These are phyloP conservation scores for Geopyxis carbonaria DNA, from an alignment of 495 filamentous ascomycete genomes.

Conservation along the genomic window DNA sequence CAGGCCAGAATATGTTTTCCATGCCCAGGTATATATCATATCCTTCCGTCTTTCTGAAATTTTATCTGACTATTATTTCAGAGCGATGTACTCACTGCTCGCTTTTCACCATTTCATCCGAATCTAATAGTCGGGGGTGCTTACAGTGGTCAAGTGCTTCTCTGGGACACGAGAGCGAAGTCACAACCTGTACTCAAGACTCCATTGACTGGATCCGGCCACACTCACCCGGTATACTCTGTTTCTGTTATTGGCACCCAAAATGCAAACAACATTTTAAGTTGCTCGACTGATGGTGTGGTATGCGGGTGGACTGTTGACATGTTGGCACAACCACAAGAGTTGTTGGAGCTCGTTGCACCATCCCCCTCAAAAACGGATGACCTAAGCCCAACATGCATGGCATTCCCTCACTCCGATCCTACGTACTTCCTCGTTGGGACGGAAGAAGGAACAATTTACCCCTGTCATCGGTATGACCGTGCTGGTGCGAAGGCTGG, in stretches of 20 bases:
- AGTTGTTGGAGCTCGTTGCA: slow-evolving; percentile 66
- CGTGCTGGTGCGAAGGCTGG: slow-evolving; percentile 91
- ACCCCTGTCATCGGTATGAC: slow-evolving; percentile 91
- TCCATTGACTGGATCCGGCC: slow-evolving; percentile 75
- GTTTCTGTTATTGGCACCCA: slow-evolving; percentile 93
- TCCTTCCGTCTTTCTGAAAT: slow-evolving; percentile 1
- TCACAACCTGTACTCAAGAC: slow-evolving; percentile 87
- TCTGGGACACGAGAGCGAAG: slow-evolving; percentile 93
- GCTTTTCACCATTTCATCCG: slow-evolving; percentile 94
- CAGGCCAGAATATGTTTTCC: slow-evolving; percentile 88
- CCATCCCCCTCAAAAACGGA: slow-evolving; percentile 84
- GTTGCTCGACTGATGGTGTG: slow-evolving; percentile 85
- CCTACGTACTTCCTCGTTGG: slow-evolving; percentile 95
- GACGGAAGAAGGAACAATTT: slow-evolving; percentile 89
- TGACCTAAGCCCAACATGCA: slow-evolving; percentile 86
- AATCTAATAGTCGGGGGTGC: slow-evolving; percentile 87
- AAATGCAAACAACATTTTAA: slow-evolving; percentile 96
- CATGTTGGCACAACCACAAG: slow-evolving; percentile 90
- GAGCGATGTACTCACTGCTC: slow-evolving; percentile 85
- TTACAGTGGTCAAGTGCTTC: slow-evolving; percentile 87
- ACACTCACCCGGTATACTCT: slow-evolving; percentile 91
- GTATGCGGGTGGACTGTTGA: slow-evolving; percentile 94
- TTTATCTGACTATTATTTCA: slow-evolving; percentile 9
- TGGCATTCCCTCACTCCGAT: slow-evolving; percentile 89
- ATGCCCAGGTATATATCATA: slow-evolving; percentile 42